These are phyloP conservation scores for Gyromitra esculenta DNA, from an alignment of 2,329 filamentous ascomycete genomes.

Conservation along the genomic window DNA sequence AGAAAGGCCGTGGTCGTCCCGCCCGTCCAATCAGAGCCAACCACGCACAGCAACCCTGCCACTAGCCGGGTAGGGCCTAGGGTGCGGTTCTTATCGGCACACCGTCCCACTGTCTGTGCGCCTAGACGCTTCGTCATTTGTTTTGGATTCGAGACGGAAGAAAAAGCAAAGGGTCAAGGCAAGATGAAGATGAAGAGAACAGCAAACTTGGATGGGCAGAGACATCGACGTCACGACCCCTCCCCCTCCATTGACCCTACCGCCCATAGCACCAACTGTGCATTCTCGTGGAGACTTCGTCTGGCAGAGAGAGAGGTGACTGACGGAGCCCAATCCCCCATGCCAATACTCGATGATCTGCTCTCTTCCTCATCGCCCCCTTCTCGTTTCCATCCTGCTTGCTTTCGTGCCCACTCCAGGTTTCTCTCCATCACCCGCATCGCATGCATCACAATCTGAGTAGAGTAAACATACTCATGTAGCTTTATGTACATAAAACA, in stretches of 20 bases:
- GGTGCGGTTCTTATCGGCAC: constrained; percentile 33
- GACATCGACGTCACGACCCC: background rate
- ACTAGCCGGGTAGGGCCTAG: constrained; percentile 10
- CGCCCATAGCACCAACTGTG: too few species aligned
- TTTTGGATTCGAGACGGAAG: background rate
- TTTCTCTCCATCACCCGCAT: background rate
- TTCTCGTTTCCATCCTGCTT: background rate
- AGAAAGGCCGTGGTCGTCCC: constrained; percentile 40
- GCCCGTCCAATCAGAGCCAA: constrained; percentile 37
- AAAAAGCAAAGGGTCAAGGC: background rate
- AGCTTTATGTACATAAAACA: background rate
- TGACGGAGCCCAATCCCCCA: constrained; percentile 11
- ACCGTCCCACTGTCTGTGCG: background rate
- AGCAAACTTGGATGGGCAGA: background rate
- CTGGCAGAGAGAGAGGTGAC: background rate
- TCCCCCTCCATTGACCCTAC: background rate
- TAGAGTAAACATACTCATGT: background rate
- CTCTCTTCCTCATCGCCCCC: background rate
- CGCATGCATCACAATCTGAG: background rate
- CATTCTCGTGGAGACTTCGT: constrained; percentile 4
- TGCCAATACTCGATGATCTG: constrained; percentile 22
- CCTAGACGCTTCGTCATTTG: background rate
- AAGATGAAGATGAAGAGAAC: background rate
- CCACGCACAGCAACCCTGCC: constrained; percentile 49
- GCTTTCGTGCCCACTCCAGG: background rate